Percentiles rank a stretch among this genome's conserved stretches.
Evolutionary conservation across 1,284 basidiomycete genomes (phyloP).

Genomic region (Puccinia horiana): DNA sequence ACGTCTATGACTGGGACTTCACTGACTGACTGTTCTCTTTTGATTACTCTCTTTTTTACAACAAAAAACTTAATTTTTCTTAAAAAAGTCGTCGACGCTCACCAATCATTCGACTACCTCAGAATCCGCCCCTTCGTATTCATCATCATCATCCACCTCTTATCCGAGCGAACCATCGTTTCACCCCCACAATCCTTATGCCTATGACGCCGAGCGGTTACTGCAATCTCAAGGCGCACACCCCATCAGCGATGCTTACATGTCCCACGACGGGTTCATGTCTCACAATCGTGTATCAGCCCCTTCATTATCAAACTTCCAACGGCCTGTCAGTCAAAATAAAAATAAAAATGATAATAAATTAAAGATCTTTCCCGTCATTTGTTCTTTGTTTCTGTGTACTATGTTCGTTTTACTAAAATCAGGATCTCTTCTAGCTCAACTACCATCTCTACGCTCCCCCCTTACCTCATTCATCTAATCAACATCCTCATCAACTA

Average conservation of each 20-base stretch:
- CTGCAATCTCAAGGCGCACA: conserved; percentile 23
- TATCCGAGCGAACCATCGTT: conserved; percentile 20
- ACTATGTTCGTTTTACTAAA: background rate
- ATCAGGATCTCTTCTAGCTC: conserved; percentile 63
- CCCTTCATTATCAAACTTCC: conserved; percentile 48
- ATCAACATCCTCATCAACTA: conserved; percentile 61
- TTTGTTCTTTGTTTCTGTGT: background rate
- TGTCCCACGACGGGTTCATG: conserved; percentile 19
- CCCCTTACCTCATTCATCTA: conserved; percentile 64
- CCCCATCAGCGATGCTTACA: conserved; percentile 13
- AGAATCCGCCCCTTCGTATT: conserved; percentile 38
- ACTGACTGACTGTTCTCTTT: background rate
- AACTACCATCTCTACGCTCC: conserved; percentile 88
- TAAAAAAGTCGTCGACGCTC: conserved; percentile 15
- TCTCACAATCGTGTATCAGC: conserved; percentile 22
- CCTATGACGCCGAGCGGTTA: conserved; percentile 38
- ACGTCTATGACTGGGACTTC: background rate
- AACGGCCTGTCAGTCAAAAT: conserved; percentile 44
- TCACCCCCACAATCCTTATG: conserved; percentile 48
- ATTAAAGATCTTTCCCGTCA: background rate
- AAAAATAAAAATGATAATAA: background rate
- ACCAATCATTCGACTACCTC: conserved; percentile 33
- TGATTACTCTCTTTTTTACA: background rate
- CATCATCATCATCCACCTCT: conserved; percentile 31
- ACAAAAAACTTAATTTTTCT: background rate